Evolutionary conservation across 2,329 filamentous ascomycete species (phyloP).

Genomic region (Aurifilum marmelostoma): DNA sequence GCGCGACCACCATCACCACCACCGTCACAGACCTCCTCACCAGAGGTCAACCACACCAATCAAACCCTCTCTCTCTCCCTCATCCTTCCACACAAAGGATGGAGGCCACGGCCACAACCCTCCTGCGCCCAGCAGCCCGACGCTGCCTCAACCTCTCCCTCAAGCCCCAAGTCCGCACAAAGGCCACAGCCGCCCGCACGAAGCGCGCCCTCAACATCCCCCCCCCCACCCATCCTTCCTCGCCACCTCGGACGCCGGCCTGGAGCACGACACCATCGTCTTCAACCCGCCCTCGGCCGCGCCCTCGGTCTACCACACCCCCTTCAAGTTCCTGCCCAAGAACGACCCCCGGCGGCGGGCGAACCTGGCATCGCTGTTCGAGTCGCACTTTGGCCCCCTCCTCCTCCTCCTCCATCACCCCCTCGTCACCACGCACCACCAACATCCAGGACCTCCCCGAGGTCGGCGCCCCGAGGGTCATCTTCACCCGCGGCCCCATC

Average conservation of each 20-base stretch:
- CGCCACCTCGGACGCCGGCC: constrained; percentile 36
- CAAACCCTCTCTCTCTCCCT: neutral
- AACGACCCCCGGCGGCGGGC: constrained; percentile 57
- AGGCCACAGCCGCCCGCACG: constrained; percentile 56
- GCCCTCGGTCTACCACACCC: constrained; percentile 64
- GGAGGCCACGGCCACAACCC: constrained; percentile 24
- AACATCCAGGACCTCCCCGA: constrained; percentile 24
- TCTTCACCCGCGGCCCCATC: constrained; percentile 49
- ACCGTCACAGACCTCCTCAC: neutral
- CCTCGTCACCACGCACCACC: neutral
- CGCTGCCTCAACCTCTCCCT: constrained; percentile 25
- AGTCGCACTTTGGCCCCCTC: constrained; percentile 30
- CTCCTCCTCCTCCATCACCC: neutral
- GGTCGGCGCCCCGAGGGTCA: constrained; percentile 23
- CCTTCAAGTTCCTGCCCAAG: constrained; percentile 66
- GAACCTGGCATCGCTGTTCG: constrained; percentile 51
- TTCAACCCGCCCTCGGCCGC: constrained; percentile 54
- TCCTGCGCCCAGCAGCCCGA: constrained; percentile 25
- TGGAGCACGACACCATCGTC: constrained; percentile 47
- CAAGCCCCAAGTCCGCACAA: constrained; percentile 43
- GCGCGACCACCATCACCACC: constrained; percentile 5
- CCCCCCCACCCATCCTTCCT: constrained; percentile 65
- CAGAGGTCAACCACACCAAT: constrained; percentile 1
- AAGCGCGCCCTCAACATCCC: constrained; percentile 62
- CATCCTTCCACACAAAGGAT: constrained; percentile 6